These are phyloP conservation scores for Phaeotremella fagi DNA, from an alignment of 768 basidiomycete genomes.

Conservation along the genomic window DNA sequence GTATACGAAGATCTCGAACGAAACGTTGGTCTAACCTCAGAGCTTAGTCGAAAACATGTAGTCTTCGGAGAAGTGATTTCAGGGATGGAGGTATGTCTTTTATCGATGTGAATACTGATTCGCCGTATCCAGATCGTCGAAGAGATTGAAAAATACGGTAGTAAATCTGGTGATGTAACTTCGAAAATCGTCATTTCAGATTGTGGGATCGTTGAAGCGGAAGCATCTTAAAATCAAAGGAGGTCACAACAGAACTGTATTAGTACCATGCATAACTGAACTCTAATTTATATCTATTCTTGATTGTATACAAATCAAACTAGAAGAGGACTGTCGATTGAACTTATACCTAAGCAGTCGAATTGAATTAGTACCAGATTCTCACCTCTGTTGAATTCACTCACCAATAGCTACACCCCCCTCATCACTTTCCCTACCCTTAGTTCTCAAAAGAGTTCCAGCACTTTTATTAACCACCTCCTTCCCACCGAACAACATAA, in stretches of 20 bases:
- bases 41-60: slow-evolving; percentile 3
- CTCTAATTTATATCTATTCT: not conserved
- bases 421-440: slow-evolving; percentile 84
- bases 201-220: not conserved
- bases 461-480: slow-evolving; percentile 60
- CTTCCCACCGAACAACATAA: slow-evolving; percentile 64
- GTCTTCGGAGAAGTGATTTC: slow-evolving; percentile 3
- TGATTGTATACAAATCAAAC: slow-evolving; percentile 9
- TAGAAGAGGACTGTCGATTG: slow-evolving; percentile 37
- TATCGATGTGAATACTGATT: not conserved
- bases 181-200: not conserved
- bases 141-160: not conserved
- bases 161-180: not conserved
- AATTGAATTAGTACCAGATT: not conserved
- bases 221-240: too few species aligned
- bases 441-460: slow-evolving; percentile 84
- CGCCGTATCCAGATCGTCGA: not conserved
- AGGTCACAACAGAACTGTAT: too few species aligned
- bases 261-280: too few species aligned
- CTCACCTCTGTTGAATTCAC: not conserved
- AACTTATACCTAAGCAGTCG: slow-evolving; percentile 32
- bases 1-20: not conserved
- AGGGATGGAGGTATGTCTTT: slow-evolving; percentile 1
- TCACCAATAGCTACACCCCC: slow-evolving; percentile 80
- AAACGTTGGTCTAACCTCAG: not conserved